Evolutionary conservation across 768 basidiomycete genomes (phyloP).

Genomic region (Pleurotus platypus): DNA sequence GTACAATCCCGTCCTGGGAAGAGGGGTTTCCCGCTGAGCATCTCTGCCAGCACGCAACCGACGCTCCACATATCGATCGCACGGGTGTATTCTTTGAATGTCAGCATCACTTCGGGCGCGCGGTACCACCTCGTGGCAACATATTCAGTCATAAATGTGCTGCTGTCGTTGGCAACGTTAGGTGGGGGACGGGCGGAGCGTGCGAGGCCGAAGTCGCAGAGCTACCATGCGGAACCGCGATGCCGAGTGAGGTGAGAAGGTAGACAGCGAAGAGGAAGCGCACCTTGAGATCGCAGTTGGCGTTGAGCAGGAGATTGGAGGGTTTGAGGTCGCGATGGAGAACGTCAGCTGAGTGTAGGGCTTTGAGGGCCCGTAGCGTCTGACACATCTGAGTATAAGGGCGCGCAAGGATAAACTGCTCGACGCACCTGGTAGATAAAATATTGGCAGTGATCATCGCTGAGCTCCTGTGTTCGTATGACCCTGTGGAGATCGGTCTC

Average conservation of each 20-base stretch:
- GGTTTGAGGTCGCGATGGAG: slow-evolving; percentile 96
- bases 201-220: slow-evolving; percentile 87
- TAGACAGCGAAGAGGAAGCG: slow-evolving; percentile 12
- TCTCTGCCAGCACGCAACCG: slow-evolving; percentile 86
- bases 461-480: slow-evolving; percentile 89
- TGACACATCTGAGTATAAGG: slow-evolving; percentile 21
- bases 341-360: slow-evolving; percentile 91
- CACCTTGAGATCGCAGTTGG: slow-evolving; percentile 95
- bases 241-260: background rate
- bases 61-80: slow-evolving; percentile 88
- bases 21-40: slow-evolving; percentile 86
- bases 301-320: slow-evolving; percentile 91
- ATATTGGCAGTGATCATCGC: slow-evolving; percentile 95
- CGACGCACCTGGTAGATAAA: slow-evolving; percentile 84
- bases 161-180: slow-evolving; percentile 68
- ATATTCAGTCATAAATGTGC: slow-evolving; percentile 89
- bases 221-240: slow-evolving; percentile 27
- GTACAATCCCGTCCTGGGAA: slow-evolving; percentile 94
- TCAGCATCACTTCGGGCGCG: slow-evolving; percentile 97
- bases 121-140: slow-evolving; percentile 98
- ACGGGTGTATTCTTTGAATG: slow-evolving; percentile 92
- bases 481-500: slow-evolving; percentile 97
- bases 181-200: slow-evolving; percentile 74
- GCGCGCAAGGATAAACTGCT: background rate
- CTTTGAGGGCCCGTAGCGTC: slow-evolving; percentile 92